Conservation (phyloP, 73 alveolate genomes). For the Paramecium biaurelia region DNA sequence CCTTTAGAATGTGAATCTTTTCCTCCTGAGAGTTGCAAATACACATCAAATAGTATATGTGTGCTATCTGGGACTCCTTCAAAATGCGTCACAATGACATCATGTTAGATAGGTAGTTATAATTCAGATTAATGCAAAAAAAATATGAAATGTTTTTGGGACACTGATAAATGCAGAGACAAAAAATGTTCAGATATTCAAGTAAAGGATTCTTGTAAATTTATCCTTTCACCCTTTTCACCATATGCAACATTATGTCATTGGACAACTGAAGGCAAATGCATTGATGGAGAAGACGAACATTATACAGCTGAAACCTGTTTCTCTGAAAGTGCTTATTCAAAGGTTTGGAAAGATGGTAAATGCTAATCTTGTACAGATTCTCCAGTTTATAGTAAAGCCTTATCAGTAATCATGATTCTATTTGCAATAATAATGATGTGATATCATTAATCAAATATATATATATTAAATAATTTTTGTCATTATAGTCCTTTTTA, state of each 20-base stretch:
- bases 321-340: neutral
- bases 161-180: neutral
- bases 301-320: neutral
- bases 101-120: neutral
- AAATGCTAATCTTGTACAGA: neutral
- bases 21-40: neutral
- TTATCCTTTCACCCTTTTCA: neutral
- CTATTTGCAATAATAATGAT: neutral
- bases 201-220: neutral
- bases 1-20: neutral
- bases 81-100: neutral
- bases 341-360: neutral
- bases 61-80: neutral
- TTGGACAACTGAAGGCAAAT: neutral
- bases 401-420: neutral
- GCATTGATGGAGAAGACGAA: conserved; percentile 4
- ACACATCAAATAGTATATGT: neutral
- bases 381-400: neutral
- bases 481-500: neutral
- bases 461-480: neutral
- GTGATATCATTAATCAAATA: neutral
- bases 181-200: neutral
- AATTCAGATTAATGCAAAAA: neutral
- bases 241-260: neutral
- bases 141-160: neutral